Percentiles rank a stretch among this genome's conserved stretches.
Evolutionary conservation across 345 rosid genomes (phyloP).

Genomic region (Rhodamnia rubescens): DNA sequence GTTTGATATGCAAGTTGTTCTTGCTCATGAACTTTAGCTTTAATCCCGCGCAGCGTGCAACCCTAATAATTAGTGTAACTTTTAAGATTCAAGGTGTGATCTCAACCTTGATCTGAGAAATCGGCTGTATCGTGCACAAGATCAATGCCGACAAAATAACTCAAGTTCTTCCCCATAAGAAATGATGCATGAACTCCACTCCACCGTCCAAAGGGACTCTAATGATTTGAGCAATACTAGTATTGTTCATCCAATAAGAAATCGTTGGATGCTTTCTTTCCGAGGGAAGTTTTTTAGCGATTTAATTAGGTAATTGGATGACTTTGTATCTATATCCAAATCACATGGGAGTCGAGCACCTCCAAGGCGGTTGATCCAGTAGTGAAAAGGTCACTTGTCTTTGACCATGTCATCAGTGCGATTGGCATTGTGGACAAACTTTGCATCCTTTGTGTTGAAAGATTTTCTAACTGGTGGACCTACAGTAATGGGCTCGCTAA

Average conservation of each 20-base stretch:
- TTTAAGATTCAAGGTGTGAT: not conserved
- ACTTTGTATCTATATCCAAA: not conserved
- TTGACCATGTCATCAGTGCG: fast-evolving
- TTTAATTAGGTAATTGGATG: not conserved
- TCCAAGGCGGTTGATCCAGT: not conserved
- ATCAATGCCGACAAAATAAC: not conserved
- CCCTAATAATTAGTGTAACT: not conserved
- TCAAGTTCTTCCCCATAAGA: not conserved
- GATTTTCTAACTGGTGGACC: not conserved
- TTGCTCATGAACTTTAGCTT: not conserved
- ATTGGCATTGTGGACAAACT: fast-evolving
- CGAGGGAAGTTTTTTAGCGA: not conserved
- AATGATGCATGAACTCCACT: not conserved
- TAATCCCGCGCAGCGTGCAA: not conserved
- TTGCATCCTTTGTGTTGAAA: not conserved
- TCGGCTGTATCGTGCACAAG: not conserved
- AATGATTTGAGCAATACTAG: not conserved
- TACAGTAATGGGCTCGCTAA: not conserved
- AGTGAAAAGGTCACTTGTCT: not conserved
- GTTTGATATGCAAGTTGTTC: not conserved
- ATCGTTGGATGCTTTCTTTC: not conserved
- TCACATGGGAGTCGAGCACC: not conserved
- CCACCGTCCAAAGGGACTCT: not conserved
- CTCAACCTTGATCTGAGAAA: not conserved
- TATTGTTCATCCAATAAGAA: not conserved